A percentile compares a stretch with the other conserved stretches of the same genome.
Evolutionary conservation across 2,329 filamentous ascomycete genomes (phyloP).

Genomic region (Xylariaceae sp.): DNA sequence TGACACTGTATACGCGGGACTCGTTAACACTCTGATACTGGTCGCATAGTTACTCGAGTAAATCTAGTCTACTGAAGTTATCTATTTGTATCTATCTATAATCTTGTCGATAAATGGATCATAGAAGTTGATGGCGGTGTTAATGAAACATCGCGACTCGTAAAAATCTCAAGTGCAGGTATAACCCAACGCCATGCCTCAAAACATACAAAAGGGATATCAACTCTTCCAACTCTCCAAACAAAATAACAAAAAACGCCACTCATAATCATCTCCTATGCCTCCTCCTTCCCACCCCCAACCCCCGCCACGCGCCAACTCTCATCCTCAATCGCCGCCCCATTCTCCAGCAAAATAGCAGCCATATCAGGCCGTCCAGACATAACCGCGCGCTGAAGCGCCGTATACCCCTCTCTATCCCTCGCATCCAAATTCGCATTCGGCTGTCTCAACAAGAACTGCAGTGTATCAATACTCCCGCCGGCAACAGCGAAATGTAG

Average conservation of each 20-base stretch:
- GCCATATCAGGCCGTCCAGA: constrained; percentile 32
- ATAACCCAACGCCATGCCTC: no score
- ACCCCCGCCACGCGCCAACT: constrained; percentile 9
- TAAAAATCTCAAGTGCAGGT: no score
- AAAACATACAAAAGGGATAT: no score
- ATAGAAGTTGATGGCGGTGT: no score
- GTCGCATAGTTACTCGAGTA: no score
- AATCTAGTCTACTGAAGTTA: no score
- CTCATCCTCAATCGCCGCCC: constrained; percentile 29
- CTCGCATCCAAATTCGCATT: constrained; percentile 31
- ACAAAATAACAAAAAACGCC: background rate
- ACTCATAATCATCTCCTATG: background rate
- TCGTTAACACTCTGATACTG: no score
- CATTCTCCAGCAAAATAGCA: constrained; percentile 30
- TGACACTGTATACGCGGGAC: no score
- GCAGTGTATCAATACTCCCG: constrained; percentile 30
- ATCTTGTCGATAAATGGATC: no score
- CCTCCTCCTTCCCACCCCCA: background rate
- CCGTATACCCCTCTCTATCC: constrained; percentile 30
- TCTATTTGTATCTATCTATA: no score
- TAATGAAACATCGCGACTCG: no score
- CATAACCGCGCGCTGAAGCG: constrained; percentile 32
- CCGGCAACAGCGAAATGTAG: constrained; percentile 33
- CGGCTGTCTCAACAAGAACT: constrained; percentile 28
- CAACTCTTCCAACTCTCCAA: no score